Conservation (phyloP, 768 basidiomycete genomes). For the Agaricus blazei region DNA sequence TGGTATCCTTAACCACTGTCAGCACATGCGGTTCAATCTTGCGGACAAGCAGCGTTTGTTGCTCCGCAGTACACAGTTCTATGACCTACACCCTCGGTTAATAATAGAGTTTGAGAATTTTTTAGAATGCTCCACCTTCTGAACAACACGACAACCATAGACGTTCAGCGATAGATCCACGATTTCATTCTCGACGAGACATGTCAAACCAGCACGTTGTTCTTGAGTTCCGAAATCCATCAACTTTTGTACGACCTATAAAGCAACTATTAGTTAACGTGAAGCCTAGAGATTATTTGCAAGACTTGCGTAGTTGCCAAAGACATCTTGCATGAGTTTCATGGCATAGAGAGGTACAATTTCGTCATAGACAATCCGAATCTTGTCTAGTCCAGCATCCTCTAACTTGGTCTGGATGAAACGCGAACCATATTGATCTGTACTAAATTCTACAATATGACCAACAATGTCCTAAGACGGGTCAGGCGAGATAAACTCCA, state of each 20-base stretch:
- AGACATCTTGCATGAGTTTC: slow-evolving; percentile 84
- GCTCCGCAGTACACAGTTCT: slow-evolving; percentile 73
- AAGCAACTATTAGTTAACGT: neutral
- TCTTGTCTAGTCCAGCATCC: slow-evolving; percentile 25
- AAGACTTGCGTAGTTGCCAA: slow-evolving; percentile 86
- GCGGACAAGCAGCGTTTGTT: slow-evolving; percentile 68
- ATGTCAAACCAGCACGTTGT: slow-evolving; percentile 68
- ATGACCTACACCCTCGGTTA: slow-evolving; percentile 52
- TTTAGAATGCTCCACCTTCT: slow-evolving; percentile 56
- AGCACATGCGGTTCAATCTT: slow-evolving; percentile 80
- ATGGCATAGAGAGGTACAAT: slow-evolving; percentile 73
- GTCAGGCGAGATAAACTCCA: neutral
- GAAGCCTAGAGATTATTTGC: neutral
- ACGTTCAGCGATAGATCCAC: slow-evolving; percentile 79
- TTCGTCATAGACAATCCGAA: slow-evolving; percentile 77
- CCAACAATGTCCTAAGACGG: slow-evolving; percentile 73
- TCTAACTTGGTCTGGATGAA: slow-evolving; percentile 91
- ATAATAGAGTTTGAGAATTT: neutral
- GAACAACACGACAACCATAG: slow-evolving; percentile 95
- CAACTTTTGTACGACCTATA: slow-evolving; percentile 9
- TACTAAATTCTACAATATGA: slow-evolving; percentile 85
- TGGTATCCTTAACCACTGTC: slow-evolving; percentile 83
- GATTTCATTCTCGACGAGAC: slow-evolving; percentile 73
- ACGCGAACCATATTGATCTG: slow-evolving; percentile 96
- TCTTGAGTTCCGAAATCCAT: slow-evolving; percentile 16